Evolutionary conservation across 164 flowering plant species (phyloP).

Genomic region (Warburgia ugandensis): DNA sequence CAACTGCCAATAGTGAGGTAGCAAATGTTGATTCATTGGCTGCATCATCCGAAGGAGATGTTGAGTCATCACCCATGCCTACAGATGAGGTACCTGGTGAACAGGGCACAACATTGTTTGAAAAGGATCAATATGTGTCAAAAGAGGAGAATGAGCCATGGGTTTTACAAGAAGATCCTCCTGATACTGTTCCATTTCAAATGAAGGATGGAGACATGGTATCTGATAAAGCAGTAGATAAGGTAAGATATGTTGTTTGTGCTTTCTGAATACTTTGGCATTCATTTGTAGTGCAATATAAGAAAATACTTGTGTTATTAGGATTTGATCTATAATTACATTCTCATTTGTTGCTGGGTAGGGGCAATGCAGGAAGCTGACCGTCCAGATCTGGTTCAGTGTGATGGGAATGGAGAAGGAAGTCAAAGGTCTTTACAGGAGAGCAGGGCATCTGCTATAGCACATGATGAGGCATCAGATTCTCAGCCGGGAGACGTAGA

Average conservation of each 20-base stretch:
- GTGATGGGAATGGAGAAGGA: constrained; percentile 16
- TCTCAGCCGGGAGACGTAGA: constrained; percentile 11
- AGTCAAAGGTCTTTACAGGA: constrained; percentile 2
- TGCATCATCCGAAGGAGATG: constrained; percentile 4
- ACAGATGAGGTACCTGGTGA: too few relatives aligned
- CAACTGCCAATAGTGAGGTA: constrained; percentile 3
- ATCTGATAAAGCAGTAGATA: constrained; percentile 21
- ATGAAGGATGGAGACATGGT: constrained; percentile 12
- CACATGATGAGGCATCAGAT: constrained; percentile 7
- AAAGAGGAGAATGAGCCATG: constrained; percentile 7
- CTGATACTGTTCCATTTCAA: constrained; percentile 13
- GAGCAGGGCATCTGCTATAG: background rate
- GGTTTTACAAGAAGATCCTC: constrained; percentile 15
- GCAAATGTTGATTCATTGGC: constrained; percentile 8
- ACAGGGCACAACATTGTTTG: too few relatives aligned
- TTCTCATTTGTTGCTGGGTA: constrained; percentile 86
- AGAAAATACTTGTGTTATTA: constrained; percentile 6
- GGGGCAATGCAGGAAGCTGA: constrained; percentile 96
- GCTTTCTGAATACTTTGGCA: constrained; percentile 14
- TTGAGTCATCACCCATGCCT: too few relatives aligned
- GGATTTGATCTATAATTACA: constrained; percentile 51
- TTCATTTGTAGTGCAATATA: background rate
- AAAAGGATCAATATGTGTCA: too few relatives aligned
- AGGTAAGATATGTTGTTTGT: constrained; percentile 64
- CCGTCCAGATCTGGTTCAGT: constrained; percentile 31